Conservation (phyloP, 108 stramenopile genomes). For the Pseudonitzschia multiseries region DNA sequence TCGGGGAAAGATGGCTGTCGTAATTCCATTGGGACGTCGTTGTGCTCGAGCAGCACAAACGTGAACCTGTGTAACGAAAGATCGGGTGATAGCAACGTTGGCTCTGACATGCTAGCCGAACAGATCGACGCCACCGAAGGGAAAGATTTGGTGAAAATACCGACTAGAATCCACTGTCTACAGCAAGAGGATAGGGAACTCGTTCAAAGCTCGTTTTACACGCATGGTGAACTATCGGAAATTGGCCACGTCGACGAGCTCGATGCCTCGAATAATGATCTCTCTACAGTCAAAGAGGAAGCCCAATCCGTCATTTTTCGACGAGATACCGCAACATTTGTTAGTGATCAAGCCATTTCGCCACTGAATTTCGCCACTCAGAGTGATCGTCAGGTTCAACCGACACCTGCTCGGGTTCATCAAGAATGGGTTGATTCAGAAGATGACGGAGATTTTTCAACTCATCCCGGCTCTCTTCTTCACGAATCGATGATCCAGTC, state of each 20-base stretch:
- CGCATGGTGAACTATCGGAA: neutral
- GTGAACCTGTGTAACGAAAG: neutral
- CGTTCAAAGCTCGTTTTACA: constrained; percentile 14
- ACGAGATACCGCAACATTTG: neutral
- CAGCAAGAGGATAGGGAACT: constrained; percentile 17
- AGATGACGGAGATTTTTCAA: constrained; percentile 9
- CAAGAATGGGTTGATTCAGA: constrained; percentile 21
- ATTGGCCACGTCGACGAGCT: neutral
- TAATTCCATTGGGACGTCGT: neutral
- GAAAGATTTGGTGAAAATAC: neutral
- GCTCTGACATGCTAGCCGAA: neutral
- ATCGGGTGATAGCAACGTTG: neutral
- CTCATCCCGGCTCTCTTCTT: constrained; percentile 20
- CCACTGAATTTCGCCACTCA: neutral
- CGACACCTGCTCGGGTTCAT: constrained; percentile 26
- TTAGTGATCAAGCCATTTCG: constrained; percentile 16
- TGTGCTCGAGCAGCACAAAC: neutral
- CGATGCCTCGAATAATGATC: neutral
- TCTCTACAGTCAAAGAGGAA: neutral
- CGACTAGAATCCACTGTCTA: constrained; percentile 9
- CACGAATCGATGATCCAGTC: constrained; percentile 32
- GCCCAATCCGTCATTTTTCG: neutral
- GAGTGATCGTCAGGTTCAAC: neutral
- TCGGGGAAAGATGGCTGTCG: neutral
- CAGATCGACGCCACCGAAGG: neutral